Percentiles rank a stretch among this genome's conserved stretches.
phyloP scores from a whole-genome alignment of 441 rosid genomes.

The Pelargonium australe region DNA sequence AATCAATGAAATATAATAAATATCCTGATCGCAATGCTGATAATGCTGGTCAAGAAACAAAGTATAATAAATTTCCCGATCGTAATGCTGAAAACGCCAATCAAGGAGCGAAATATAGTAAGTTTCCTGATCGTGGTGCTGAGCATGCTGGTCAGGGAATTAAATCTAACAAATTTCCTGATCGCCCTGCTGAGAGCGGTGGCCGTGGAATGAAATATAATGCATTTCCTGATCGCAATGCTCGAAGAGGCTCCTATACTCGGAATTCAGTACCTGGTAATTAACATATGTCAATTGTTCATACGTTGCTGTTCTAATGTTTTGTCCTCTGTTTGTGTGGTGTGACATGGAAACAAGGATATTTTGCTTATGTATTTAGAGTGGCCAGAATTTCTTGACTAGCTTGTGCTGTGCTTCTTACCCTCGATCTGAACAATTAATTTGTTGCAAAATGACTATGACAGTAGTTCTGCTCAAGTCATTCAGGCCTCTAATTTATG shows the following conservation, averaged over 20 bases:
- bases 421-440: not conserved
- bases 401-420: not conserved
- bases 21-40: constrained; percentile 35
- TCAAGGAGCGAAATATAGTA: not conserved
- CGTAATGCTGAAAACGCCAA: not conserved
- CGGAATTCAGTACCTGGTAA: constrained; percentile 43
- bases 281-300: constrained; percentile 7
- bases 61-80: not conserved
- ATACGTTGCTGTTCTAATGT: too few species aligned
- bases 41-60: not conserved
- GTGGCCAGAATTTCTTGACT: not conserved
- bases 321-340: too few species aligned
- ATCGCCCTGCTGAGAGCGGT: not conserved
- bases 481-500: too few species aligned
- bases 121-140: constrained; percentile 5
- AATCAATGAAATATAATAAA: constrained; percentile 18
- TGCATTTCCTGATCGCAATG: constrained; percentile 36
- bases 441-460: not conserved
- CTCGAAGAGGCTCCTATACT: constrained; percentile 44
- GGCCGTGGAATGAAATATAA: constrained; percentile 18
- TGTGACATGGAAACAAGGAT: not conserved
- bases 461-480: too few species aligned
- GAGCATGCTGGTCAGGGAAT: constrained; percentile 1
- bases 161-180: not conserved
- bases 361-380: not conserved